Conservation (phyloP, 768 basidiomycete genomes). For the Xerocomellus amylosporus region DNA sequence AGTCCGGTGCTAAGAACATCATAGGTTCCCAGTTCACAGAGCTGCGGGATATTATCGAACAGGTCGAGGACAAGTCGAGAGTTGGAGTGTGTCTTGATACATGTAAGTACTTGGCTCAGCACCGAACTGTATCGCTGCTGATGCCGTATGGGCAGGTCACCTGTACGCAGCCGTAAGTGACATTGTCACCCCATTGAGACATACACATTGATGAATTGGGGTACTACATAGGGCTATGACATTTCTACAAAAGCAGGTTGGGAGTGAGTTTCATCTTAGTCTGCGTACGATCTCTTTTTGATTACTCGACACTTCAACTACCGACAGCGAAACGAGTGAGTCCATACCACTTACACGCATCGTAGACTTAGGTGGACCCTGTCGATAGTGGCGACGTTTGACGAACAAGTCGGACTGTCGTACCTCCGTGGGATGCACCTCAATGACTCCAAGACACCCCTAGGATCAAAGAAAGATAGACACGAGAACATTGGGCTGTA, state of each 20-base stretch:
- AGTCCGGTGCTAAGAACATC: constrained; percentile 81
- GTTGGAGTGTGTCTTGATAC: constrained; percentile 87
- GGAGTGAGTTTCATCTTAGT: constrained; percentile 45
- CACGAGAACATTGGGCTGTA: constrained; percentile 86
- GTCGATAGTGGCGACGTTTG: constrained; percentile 59
- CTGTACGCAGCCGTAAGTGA: constrained; percentile 67
- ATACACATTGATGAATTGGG: neutral
- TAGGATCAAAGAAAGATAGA: constrained; percentile 67
- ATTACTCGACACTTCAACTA: neutral
- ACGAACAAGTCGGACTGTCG: constrained; percentile 60
- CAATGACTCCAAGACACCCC: constrained; percentile 73
- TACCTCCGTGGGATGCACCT: constrained; percentile 84
- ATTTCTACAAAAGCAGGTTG: constrained; percentile 70
- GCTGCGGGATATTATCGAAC: constrained; percentile 62
- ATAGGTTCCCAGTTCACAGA: constrained; percentile 72
- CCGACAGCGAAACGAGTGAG: constrained; percentile 26
- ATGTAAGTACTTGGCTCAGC: constrained; percentile 42
- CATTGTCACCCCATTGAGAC: constrained; percentile 40
- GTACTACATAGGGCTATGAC: constrained; percentile 63
- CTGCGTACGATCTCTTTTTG: neutral
- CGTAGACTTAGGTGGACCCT: neutral
- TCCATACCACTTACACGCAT: neutral
- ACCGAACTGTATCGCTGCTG: neutral
- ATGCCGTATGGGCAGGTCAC: constrained; percentile 49
- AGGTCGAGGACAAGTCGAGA: constrained; percentile 68